Evolutionary conservation across 768 basidiomycete genomes (phyloP), one percentile per base, ranked within the genome.

Genomic region (Mycena metata): DNA sequence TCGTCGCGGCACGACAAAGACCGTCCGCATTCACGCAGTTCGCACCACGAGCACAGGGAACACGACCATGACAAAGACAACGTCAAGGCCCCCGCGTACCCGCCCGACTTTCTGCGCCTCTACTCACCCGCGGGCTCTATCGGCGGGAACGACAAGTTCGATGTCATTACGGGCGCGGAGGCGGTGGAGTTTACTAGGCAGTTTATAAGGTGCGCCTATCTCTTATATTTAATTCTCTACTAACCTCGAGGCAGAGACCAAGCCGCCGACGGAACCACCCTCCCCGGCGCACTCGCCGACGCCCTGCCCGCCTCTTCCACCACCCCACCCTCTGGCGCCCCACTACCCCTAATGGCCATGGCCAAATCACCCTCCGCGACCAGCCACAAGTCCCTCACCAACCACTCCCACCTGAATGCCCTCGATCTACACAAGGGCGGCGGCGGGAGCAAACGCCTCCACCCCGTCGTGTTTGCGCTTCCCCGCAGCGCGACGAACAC

Each of bases 401-500:
- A 2, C 8, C 5, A 23, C 47, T n/a, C n/a, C n/a, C n/a, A n/a
- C n/a, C n/a, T n/a, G n/a, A 49, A 24, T 4, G 26, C 21, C 4
- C 16, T 36, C 10, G 51, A 15, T 13, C 21, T 17, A 46, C 45
- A n/a, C 35, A 7, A 26, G 13, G 35, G 13, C 10, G n/a, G n/a
- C n/a, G n/a, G 30, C 23, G 21, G 41, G 2, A 39, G 42, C 33
- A 69, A 69, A 23, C 41, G 51, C 51, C 51, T 64, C 64, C 79
- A 71, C 64, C 79, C 81, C 12, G 78, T 85, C 21, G 84, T 86
- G 11, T 86, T 86, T 70, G 86, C 83, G 3, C 81, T 85, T 58
- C 63, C 63, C 21, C 62, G 54, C 30, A 45, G 41, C 42, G 79
- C 30, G 30, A 30, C 30, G 30, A 30, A 30, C 30, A 6, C 78